These are phyloP conservation scores for Lactarius pseudohatsudake DNA, from an alignment of 768 basidiomycete genomes.

Conservation along the genomic window DNA sequence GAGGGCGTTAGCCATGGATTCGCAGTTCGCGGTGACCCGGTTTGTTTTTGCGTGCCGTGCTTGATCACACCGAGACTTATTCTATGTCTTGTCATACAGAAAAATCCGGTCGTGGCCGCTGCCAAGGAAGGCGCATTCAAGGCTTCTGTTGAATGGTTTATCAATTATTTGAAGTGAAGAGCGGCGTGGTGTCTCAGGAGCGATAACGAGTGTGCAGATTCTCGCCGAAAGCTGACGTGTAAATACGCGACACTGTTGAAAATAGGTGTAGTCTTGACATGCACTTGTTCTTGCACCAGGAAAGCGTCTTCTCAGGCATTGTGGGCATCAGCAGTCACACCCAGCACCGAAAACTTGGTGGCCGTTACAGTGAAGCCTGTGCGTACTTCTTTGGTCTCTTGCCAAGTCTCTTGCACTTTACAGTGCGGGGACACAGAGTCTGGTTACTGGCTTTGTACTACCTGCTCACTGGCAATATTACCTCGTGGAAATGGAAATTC, in stretches of 20 bases:
- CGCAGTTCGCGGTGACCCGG: slow-evolving; percentile 39
- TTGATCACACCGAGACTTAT: slow-evolving; percentile 17
- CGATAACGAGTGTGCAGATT: background rate
- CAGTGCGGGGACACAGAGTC: no score
- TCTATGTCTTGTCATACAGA: slow-evolving; percentile 28
- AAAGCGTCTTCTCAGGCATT: background rate
- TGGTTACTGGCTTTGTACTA: no score
- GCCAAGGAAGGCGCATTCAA: slow-evolving; percentile 46
- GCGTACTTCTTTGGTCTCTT: no score
- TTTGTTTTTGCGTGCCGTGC: slow-evolving; percentile 17
- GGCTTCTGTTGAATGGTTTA: slow-evolving; percentile 39
- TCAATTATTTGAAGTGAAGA: slow-evolving; percentile 33
- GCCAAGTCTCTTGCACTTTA: background rate
- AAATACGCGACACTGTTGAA: background rate
- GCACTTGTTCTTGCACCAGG: background rate
- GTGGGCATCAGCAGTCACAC: background rate
- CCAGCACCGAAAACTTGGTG: background rate
- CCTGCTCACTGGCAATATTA: no score
- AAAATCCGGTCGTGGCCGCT: slow-evolving; percentile 34
- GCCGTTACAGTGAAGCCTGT: no score
- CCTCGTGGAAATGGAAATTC: no score
- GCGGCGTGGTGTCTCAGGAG: no score
- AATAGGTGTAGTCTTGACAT: background rate
- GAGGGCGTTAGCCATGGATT: slow-evolving; percentile 48
- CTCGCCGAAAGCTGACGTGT: background rate